These are phyloP conservation scores for Coniochaeta ligniaria DNA, from an alignment of 2,329 filamentous ascomycete genomes.

Conservation along the genomic window DNA sequence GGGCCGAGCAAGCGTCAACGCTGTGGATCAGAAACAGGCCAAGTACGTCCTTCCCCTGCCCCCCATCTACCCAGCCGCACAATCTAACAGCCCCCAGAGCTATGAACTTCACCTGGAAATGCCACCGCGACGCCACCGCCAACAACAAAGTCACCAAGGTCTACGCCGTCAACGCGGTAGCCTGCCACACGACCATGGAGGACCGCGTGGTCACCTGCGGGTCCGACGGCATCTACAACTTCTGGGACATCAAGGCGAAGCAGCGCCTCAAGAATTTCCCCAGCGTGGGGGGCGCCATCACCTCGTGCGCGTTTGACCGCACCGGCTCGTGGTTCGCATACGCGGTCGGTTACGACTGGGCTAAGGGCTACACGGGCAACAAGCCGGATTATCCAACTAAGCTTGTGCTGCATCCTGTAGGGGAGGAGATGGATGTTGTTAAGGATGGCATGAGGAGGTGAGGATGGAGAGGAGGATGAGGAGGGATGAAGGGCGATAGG, in stretches of 20 bases:
- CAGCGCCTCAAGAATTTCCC: conserved; percentile 46
- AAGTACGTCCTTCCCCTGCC: neutral
- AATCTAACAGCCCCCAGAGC: conserved; percentile 5
- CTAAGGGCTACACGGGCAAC: conserved; percentile 47
- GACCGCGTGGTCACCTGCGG: conserved; percentile 22
- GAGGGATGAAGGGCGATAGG: too few relatives aligned
- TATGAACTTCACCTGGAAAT: conserved; percentile 21
- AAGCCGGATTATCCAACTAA: conserved; percentile 13
- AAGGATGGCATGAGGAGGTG: too few relatives aligned
- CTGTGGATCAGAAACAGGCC: neutral
- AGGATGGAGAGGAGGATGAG: neutral
- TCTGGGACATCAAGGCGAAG: conserved; percentile 50
- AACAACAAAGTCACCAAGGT: conserved; percentile 14
- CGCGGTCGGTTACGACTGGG: conserved; percentile 67
- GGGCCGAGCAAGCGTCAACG: conserved; percentile 6
- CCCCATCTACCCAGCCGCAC: neutral
- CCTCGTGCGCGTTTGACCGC: conserved; percentile 53
- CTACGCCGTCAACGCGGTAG: conserved; percentile 24
- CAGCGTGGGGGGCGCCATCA: conserved; percentile 48
- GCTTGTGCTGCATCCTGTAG: conserved; percentile 20
- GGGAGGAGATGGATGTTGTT: conserved; percentile 13
- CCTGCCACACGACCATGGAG: conserved; percentile 18
- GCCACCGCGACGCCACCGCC: conserved; percentile 18
- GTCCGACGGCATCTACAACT: conserved; percentile 29
- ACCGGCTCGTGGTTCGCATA: conserved; percentile 52